Evolutionary conservation across 192 early-diverging fungal species (phyloP).

Genomic region (Podila clonocystis): DNA sequence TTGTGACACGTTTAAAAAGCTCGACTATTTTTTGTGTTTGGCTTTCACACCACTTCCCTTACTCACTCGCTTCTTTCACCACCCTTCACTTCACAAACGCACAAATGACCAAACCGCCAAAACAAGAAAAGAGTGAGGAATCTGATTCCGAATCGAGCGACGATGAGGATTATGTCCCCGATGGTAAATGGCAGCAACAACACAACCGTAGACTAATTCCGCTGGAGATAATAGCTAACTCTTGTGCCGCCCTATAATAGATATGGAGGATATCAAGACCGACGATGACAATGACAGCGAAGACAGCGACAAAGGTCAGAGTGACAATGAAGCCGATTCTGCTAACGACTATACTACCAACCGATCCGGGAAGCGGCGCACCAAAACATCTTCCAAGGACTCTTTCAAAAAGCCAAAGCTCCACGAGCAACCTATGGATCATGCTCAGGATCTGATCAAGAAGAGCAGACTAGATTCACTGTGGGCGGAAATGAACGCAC

Average conservation of each 20-base stretch:
- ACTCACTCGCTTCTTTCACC: neutral
- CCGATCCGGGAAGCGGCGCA: conserved; percentile 31
- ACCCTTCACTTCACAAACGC: neutral
- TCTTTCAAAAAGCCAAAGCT: conserved; percentile 8
- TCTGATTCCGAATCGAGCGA: conserved; percentile 46
- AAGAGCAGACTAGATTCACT: conserved; percentile 60
- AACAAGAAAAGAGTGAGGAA: conserved; percentile 26
- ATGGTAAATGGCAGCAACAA: conserved; percentile 14
- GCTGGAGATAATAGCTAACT: too few species aligned
- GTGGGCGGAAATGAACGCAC: conserved; percentile 65
- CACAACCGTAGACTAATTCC: neutral
- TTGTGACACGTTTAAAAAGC: neutral
- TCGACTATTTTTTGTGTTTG: neutral
- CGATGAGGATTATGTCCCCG: conserved; percentile 47
- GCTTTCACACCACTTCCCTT: neutral
- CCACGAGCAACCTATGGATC: conserved; percentile 1
- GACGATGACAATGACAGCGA: conserved; percentile 24
- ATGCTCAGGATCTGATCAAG: conserved; percentile 13
- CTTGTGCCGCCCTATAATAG: neutral
- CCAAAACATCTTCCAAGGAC: neutral
- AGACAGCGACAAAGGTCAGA: conserved; percentile 23
- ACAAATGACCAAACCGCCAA: conserved; percentile 20
- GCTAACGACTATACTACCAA: conserved; percentile 9
- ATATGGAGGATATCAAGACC: conserved; percentile 25
- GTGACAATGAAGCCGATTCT: neutral